phyloP scores from a whole-genome alignment of 805 yeast species.

The Schizosaccharomyces japonicus region DNA sequence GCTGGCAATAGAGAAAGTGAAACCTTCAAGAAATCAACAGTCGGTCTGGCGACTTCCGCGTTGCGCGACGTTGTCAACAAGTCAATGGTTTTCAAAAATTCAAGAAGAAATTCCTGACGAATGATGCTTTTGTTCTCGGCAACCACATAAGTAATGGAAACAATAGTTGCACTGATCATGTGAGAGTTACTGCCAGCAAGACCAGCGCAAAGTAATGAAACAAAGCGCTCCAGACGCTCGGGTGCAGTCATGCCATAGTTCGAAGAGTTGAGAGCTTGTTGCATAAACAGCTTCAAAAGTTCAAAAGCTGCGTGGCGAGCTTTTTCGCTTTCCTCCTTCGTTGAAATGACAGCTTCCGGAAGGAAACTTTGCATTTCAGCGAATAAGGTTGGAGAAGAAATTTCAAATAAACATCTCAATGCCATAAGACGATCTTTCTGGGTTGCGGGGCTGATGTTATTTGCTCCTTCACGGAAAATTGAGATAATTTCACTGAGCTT shows the following conservation, averaged over 20 bases:
- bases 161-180: constrained; percentile 90
- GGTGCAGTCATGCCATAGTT: constrained; percentile 42
- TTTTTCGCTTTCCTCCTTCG: constrained; percentile 82
- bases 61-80: constrained; percentile 73
- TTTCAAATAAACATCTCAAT: background rate
- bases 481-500: constrained; percentile 33
- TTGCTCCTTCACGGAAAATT: background rate
- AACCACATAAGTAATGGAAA: constrained; percentile 65
- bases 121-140: constrained; percentile 42
- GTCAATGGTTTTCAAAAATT: constrained; percentile 67
- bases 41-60: constrained; percentile 80
- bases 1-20: constrained; percentile 63
- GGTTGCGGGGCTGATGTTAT: background rate
- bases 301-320: constrained; percentile 62
- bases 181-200: constrained; percentile 81
- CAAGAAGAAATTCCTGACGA: constrained; percentile 38
- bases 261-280: constrained; percentile 34
- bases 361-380: constrained; percentile 58
- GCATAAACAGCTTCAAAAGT: constrained; percentile 57
- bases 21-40: constrained; percentile 83
- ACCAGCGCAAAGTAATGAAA: constrained; percentile 90
- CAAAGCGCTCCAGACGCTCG: constrained; percentile 28
- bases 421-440: background rate
- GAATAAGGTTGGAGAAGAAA: constrained; percentile 18
- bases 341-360: constrained; percentile 71